Conservation (phyloP, 164 flowering plant genomes). For the Paratinospora sagittata region DNA sequence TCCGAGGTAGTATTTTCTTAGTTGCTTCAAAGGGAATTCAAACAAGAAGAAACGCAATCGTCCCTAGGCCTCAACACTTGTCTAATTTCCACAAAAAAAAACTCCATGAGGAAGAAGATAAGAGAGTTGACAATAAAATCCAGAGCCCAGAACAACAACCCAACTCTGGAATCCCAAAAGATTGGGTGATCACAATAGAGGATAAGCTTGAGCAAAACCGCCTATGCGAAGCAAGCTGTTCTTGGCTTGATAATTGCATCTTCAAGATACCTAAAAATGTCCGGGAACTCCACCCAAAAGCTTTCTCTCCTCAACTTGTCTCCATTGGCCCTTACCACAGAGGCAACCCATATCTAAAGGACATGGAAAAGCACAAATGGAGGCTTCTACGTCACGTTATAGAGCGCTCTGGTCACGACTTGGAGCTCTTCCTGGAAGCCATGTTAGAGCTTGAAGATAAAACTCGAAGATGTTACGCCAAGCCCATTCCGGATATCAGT, state of each 20-base stretch:
- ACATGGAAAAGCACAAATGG: conserved; percentile 38
- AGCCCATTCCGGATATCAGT: not conserved
- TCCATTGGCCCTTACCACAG: conserved; percentile 28
- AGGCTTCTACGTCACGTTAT: conserved; percentile 24
- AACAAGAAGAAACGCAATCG: not conserved
- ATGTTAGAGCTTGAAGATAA: conserved; percentile 21
- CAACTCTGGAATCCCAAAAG: conserved; percentile 2
- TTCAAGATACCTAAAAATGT: conserved; percentile 8
- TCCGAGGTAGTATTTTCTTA: not conserved
- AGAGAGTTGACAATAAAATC: not conserved
- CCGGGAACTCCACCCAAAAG: not conserved
- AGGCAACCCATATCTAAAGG: conserved; percentile 12
- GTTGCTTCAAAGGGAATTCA: not conserved
- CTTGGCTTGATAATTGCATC: conserved; percentile 11
- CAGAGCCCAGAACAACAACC: not conserved
- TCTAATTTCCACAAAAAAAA: not conserved
- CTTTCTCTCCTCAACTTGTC: conserved; percentile 12
- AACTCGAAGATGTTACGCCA: conserved; percentile 25
- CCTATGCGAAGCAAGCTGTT: not conserved
- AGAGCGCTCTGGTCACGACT: conserved; percentile 16
- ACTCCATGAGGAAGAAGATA: not conserved
- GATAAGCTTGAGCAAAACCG: conserved; percentile 10
- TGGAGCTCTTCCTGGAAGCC: conserved; percentile 20
- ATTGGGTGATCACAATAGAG: conserved; percentile 12
- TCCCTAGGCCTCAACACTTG: not conserved